These are phyloP conservation scores for Smallanthus sonchifolius DNA, from an alignment of 129 eudicot genomes.

Conservation along the genomic window DNA sequence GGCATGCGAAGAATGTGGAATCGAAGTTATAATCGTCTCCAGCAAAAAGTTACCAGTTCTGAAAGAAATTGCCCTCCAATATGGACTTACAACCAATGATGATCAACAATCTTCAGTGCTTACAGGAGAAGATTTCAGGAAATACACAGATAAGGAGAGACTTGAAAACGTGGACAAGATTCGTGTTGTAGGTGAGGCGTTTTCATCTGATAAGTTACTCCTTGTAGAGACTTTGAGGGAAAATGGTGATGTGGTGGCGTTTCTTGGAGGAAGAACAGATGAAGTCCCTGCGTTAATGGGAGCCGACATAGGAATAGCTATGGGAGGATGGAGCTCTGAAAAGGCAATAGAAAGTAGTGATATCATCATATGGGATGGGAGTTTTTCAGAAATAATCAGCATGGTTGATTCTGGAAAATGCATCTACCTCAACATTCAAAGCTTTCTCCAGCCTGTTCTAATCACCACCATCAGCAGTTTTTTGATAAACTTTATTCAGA, in stretches of 20 bases:
- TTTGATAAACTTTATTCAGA: conserved; percentile 12
- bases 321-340: conserved; percentile 28
- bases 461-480: conserved; percentile 13
- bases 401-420: conserved; percentile 23
- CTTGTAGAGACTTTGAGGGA: conserved; percentile 28
- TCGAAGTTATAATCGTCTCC: conserved; percentile 21
- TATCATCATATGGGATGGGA: conserved; percentile 19
- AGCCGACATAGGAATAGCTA: conserved; percentile 36
- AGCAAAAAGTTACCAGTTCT: conserved; percentile 17
- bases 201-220: conserved; percentile 28
- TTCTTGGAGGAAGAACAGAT: conserved; percentile 27
- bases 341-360: conserved; percentile 25
- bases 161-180: conserved; percentile 18
- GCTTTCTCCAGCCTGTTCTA: conserved; percentile 30
- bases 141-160: conserved; percentile 18
- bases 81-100: neutral
- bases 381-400: neutral
- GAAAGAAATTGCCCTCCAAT: neutral
- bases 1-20: conserved; percentile 11
- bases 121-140: conserved; percentile 34
- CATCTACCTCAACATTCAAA: conserved; percentile 18
- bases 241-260: conserved; percentile 28
- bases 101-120: conserved; percentile 1
- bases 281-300: conserved; percentile 27
- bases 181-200: conserved; percentile 35